A percentile compares a stretch with the other conserved stretches of the same genome.
Conservation (phyloP, 140 eudicot species). For the Bidens hawaiensis region DNA sequence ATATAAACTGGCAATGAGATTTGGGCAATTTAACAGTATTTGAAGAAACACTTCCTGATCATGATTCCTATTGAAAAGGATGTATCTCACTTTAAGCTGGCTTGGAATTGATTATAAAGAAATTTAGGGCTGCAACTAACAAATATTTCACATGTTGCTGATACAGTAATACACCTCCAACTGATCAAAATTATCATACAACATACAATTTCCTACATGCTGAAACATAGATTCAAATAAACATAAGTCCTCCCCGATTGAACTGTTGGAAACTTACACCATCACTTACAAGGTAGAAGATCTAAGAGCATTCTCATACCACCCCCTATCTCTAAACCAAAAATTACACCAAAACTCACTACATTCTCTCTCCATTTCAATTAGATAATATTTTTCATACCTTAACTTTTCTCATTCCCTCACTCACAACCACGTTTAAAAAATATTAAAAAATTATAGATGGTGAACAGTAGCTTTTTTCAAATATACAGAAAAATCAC, state of each 20-base stretch:
- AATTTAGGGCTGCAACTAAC: neutral
- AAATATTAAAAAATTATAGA: no score
- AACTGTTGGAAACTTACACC: neutral
- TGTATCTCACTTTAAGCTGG: neutral
- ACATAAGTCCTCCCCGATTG: neutral
- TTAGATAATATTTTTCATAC: no score
- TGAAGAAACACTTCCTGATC: neutral
- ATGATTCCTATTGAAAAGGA: neutral
- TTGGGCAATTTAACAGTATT: neutral
- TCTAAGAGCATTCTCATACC: no score
- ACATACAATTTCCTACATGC: conserved; percentile 2
- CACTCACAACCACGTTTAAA: no score
- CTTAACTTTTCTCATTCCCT: no score
- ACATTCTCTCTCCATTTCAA: no score
- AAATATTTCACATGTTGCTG: neutral
- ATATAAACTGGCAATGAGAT: neutral
- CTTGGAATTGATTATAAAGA: neutral
- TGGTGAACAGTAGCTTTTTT: no score
- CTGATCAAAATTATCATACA: neutral
- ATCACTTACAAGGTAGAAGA: neutral
- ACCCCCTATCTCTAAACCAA: no score
- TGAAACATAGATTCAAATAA: neutral
- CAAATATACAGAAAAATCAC: no score
- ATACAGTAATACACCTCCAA: neutral
- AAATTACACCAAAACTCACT: no score